Conservation (phyloP, 225 moss, liverwort and hornwort species). For the Asterella californica region DNA sequence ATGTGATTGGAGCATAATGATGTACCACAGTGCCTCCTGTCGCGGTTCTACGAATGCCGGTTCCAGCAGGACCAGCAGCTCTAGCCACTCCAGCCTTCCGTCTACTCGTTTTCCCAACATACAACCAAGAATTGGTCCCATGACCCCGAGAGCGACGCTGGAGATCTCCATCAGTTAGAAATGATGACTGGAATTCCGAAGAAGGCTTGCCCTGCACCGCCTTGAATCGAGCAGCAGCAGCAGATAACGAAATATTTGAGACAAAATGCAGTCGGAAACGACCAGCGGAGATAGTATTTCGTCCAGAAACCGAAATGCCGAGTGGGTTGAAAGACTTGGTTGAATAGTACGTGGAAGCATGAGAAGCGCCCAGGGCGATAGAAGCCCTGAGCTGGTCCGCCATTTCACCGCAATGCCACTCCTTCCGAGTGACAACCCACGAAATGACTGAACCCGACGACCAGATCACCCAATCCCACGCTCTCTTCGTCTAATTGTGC, state of each 20-base stretch:
- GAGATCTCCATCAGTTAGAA: constrained; percentile 13
- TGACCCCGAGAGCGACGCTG: neutral
- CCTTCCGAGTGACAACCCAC: neutral
- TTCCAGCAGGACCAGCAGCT: constrained; percentile 21
- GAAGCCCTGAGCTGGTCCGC: constrained; percentile 25
- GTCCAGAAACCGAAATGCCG: neutral
- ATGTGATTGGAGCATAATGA: neutral
- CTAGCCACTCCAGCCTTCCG: constrained; percentile 17
- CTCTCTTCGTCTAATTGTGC: neutral
- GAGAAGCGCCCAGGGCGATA: constrained; percentile 7
- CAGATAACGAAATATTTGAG: neutral
- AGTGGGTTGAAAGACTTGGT: neutral
- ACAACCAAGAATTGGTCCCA: neutral
- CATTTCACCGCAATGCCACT: constrained; percentile 11
- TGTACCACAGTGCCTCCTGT: constrained; percentile 19
- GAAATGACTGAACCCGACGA: neutral
- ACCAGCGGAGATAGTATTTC: neutral
- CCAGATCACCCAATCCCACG: neutral
- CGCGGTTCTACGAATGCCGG: constrained; percentile 22
- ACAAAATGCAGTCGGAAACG: neutral
- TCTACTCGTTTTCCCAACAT: neutral
- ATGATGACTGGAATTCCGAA: constrained; percentile 12
- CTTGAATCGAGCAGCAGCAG: neutral
- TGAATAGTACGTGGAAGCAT: neutral
- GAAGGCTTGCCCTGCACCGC: neutral